phyloP scores from a whole-genome alignment of 2,329 filamentous ascomycete species.

The Hypoxylon sp. region DNA sequence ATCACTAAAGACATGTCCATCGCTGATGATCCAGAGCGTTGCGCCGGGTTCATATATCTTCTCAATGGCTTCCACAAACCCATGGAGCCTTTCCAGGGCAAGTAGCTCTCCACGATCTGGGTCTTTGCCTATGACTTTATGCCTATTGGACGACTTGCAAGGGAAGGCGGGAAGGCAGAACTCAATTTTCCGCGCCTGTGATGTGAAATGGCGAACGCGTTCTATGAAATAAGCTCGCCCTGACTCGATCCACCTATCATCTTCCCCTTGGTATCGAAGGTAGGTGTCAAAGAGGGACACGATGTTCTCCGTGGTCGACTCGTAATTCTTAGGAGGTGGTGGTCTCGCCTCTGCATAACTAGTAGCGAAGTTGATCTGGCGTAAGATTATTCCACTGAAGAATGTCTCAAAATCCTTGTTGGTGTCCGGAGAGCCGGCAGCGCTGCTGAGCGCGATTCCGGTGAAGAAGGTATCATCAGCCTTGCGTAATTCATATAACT shows the following conservation, averaged over 20 bases:
- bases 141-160: constrained; percentile 57
- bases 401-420: constrained; percentile 34
- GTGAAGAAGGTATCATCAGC: constrained; percentile 4
- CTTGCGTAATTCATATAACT: constrained; percentile 23
- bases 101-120: constrained; percentile 57
- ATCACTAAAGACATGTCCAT: constrained; percentile 60
- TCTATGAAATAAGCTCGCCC: constrained; percentile 35
- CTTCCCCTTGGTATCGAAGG: constrained; percentile 37
- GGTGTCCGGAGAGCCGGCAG: neutral
- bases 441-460: constrained; percentile 28
- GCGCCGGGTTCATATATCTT: constrained; percentile 55
- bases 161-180: constrained; percentile 57
- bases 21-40: constrained; percentile 57
- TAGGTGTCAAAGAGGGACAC: constrained; percentile 36
- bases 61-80: constrained; percentile 52
- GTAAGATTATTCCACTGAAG: constrained; percentile 31
- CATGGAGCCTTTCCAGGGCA: constrained; percentile 53
- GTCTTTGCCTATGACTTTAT: constrained; percentile 54
- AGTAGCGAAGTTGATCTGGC: constrained; percentile 31
- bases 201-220: constrained; percentile 38
- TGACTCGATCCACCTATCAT: constrained; percentile 33
- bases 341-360: neutral
- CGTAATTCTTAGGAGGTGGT: neutral
- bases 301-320: constrained; percentile 23
- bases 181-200: constrained; percentile 27